Conservation (phyloP, 1,139 yeast species). For the Sugiyamaella paludigena region DNA sequence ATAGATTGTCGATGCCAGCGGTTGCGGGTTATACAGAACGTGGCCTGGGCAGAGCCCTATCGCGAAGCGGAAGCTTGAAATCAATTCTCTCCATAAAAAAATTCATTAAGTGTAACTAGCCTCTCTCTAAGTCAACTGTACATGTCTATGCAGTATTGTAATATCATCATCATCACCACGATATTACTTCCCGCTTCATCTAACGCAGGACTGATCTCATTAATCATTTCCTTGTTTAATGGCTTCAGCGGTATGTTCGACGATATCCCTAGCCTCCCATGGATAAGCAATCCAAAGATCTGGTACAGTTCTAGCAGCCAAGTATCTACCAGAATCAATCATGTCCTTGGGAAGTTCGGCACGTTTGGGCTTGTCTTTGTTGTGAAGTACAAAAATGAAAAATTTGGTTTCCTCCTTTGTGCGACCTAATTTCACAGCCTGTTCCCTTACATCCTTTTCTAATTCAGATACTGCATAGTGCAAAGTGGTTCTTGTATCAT, state of each 20-base stretch:
- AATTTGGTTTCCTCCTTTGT: slow-evolving; percentile 63
- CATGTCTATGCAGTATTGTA: too few relatives aligned
- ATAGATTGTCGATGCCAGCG: too few relatives aligned
- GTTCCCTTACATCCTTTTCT: slow-evolving; percentile 71
- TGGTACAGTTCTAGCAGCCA: slow-evolving; percentile 88
- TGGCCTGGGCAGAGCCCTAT: too few relatives aligned
- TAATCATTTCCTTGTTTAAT: slow-evolving; percentile 65
- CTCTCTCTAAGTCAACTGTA: too few relatives aligned
- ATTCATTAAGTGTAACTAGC: too few relatives aligned
- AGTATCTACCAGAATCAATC: slow-evolving; percentile 66
- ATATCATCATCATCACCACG: background rate
- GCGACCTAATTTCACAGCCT: slow-evolving; percentile 52
- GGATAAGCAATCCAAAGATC: slow-evolving; percentile 98
- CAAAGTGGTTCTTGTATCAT: slow-evolving; percentile 91
- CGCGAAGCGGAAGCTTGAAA: background rate
- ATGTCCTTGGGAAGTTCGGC: slow-evolving; percentile 70
- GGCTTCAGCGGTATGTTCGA: slow-evolving; percentile 77
- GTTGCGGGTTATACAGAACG: too few relatives aligned
- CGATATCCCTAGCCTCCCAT: slow-evolving; percentile 93
- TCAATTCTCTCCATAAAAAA: background rate
- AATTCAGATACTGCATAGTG: slow-evolving; percentile 89
- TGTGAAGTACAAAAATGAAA: slow-evolving; percentile 89
- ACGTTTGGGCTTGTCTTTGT: slow-evolving; percentile 83
- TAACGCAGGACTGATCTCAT: too few relatives aligned
- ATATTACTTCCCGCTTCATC: background rate